Evolutionary conservation across 164 flowering plant species (phyloP).

Genomic region (Berberis vulgaris): DNA sequence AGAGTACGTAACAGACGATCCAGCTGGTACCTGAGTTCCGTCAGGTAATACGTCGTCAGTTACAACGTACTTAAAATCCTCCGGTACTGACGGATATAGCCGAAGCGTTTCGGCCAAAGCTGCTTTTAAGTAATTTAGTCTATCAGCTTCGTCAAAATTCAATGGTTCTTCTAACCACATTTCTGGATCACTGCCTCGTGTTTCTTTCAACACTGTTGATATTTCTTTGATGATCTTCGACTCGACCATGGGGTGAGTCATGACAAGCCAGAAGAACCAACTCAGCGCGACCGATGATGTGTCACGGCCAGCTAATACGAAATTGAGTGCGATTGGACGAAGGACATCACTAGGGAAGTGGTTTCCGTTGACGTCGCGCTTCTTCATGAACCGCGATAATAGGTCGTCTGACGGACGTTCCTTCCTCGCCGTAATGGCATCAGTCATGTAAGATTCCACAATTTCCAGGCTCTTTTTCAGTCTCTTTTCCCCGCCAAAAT

Average conservation of each 20-base stretch:
- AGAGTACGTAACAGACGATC: conserved; percentile 71
- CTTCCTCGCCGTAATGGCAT: conserved; percentile 45
- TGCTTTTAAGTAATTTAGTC: conserved; percentile 63
- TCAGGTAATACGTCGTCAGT: conserved; percentile 67
- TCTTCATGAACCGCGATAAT: conserved; percentile 69
- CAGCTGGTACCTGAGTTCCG: conserved; percentile 63
- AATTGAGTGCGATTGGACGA: conserved; percentile 72
- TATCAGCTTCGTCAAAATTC: conserved; percentile 65
- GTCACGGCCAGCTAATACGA: conserved; percentile 88
- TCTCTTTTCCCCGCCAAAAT: conserved; percentile 42
- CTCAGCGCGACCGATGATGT: conserved; percentile 87
- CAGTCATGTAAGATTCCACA: conserved; percentile 61
- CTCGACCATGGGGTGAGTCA: conserved; percentile 54
- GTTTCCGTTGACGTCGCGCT: conserved; percentile 48
- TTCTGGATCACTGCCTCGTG: conserved; percentile 46
- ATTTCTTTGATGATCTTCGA: conserved; percentile 50
- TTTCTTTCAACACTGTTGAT: conserved; percentile 35
- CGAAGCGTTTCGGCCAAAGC: conserved; percentile 77
- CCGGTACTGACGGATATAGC: conserved; percentile 81
- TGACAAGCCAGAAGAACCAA: conserved; percentile 83
- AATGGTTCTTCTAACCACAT: conserved; percentile 63
- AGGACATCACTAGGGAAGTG: conserved; percentile 41
- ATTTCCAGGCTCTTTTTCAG: conserved; percentile 40
- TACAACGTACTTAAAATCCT: conserved; percentile 66
- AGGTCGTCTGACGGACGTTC: conserved; percentile 63